Evolutionary conservation across 1,139 yeast species (phyloP), one percentile per base, ranked within the genome.

Genomic region (Geotrichum reessii): DNA sequence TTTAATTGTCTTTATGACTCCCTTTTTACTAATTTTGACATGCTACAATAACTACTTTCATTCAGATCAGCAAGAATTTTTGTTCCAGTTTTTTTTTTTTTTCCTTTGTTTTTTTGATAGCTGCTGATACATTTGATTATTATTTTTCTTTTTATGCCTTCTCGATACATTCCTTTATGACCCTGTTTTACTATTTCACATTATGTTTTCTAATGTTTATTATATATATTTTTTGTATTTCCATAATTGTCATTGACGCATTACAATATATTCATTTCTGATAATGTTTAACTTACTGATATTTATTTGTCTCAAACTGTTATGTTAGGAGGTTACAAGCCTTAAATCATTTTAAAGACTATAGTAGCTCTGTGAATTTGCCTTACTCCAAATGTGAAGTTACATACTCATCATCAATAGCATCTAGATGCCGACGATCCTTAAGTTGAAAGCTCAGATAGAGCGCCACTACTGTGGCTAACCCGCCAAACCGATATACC

Each of bases 401-500:
- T 8, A 31, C 25, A 28, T 4, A 14, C n/a, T 56, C 42, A 3
- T 52, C 52, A 25, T 56, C 58, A 46, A 40, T 19, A 1, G 22
- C 42, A 28, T 56, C 50, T 21, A 52, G 28, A 28, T 51, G 48
- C 12, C 33, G 33, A 9, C 33, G 24, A 27, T 37, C 46, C 50
- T 71, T 74, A 3, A 78, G 71, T 56, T 66, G 69, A 19, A 67
- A 57, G 59, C 78, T 74, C 12, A 74, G 57, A 12, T 70, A 56
- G 17, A 74, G 67, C 0, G 82, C 81, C 3, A 76, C 76, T 17
- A 77, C 62, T 1, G 81, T 70, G 37, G 77, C 73, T 2, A 77
- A 31, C 0, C 82, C 82, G 1, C 82, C 81, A 58, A 78, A 70
- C 58, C 81, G 65, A 64, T 78, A 79, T 0, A 78, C 78, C 82